phyloP scores from a whole-genome alignment of 805 yeast genomes.

The Ogataea sp. region DNA sequence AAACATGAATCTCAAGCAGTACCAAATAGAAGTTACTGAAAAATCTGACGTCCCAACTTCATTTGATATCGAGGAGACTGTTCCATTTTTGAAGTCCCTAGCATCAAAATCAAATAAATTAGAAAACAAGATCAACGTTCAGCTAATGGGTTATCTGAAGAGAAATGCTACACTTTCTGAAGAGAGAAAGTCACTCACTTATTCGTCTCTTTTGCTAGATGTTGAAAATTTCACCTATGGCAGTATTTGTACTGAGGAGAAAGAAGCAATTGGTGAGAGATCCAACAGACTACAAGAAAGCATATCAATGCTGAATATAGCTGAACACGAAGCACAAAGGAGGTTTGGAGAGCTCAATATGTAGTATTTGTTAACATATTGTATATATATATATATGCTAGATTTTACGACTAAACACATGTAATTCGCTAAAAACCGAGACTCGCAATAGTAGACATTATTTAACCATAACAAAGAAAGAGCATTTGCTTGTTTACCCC shows the following conservation, averaged over 20 bases:
- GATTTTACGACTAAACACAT: no score
- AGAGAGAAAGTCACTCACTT: conserved; percentile 10
- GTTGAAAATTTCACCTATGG: background rate
- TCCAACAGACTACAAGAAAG: conserved; percentile 4
- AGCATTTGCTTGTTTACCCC: no score
- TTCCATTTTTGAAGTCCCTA: background rate
- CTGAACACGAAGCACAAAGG: conserved; percentile 8
- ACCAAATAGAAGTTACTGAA: background rate
- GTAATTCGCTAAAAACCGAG: no score
- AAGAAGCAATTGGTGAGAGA: conserved; percentile 5
- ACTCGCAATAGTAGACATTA: no score
- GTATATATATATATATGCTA: no score
- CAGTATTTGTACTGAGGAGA: conserved; percentile 5
- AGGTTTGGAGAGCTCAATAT: no score
- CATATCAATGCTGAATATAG: conserved; percentile 5
- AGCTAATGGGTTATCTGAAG: conserved; percentile 24
- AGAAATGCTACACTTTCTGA: conserved; percentile 14
- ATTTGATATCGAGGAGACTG: background rate
- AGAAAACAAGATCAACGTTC: conserved; percentile 19
- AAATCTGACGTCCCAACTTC: background rate
- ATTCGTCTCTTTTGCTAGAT: conserved; percentile 11
- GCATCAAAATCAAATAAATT: conserved; percentile 13
- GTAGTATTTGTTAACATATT: no score
- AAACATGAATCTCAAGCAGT: background rate
- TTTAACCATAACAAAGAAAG: no score